Evolutionary conservation across 2,329 filamentous ascomycete genomes (phyloP).

Genomic region (Clonostachys chloroleuca): DNA sequence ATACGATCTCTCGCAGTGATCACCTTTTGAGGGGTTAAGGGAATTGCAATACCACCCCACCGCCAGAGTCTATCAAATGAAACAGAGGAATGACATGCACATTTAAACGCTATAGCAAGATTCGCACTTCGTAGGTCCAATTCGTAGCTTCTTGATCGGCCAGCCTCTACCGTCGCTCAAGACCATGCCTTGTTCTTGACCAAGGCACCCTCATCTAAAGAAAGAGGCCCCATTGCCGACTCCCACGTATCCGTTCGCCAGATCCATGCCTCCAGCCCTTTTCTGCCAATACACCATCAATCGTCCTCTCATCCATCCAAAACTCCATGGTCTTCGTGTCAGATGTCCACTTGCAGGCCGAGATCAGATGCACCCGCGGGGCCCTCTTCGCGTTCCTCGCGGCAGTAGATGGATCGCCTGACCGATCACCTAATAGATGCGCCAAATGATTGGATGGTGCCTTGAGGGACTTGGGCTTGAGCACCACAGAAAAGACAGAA

Average conservation of each 20-base stretch:
- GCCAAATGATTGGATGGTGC: not conserved
- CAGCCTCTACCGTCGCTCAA: not conserved
- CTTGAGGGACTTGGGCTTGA: not conserved
- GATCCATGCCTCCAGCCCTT: constrained; percentile 1
- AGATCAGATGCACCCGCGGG: not conserved
- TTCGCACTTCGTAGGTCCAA: too few relatives aligned
- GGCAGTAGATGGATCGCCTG: not conserved
- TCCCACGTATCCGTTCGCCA: not conserved
- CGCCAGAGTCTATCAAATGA: too few relatives aligned
- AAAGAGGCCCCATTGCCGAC: not conserved
- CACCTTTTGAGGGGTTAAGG: too few relatives aligned
- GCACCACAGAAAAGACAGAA: not conserved
- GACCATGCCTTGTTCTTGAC: not conserved
- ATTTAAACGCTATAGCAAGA: too few relatives aligned
- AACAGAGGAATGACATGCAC: too few relatives aligned
- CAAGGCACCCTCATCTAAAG: not conserved
- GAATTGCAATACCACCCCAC: too few relatives aligned
- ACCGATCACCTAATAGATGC: not conserved
- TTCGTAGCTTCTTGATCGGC: too few relatives aligned
- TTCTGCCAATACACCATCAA: not conserved
- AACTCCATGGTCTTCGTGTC: not conserved
- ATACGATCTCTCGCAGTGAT: too few relatives aligned
- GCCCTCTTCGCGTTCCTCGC: too few relatives aligned
- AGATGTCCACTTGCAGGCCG: not conserved
- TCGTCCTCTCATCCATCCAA: not conserved